These are phyloP conservation scores for Berkeleyomyces rouxiae DNA, from an alignment of 2,329 filamentous ascomycete genomes.

Conservation along the genomic window DNA sequence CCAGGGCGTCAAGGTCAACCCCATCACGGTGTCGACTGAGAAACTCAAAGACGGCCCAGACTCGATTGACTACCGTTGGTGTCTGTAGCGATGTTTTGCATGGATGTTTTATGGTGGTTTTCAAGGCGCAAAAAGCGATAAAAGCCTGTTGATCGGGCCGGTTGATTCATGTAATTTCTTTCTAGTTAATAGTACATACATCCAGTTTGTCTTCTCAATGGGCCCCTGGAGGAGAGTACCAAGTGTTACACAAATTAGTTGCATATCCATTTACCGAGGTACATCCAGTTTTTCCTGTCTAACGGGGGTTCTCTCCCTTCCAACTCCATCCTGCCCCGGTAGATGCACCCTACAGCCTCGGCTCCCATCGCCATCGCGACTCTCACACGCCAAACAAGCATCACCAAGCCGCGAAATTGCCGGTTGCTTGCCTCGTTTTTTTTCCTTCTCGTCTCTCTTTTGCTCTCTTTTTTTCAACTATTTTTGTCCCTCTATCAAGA, in stretches of 20 bases:
- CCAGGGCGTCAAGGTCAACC: constrained; percentile 32
- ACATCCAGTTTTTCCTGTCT: background rate
- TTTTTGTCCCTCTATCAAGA: background rate
- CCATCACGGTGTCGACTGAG: constrained; percentile 32
- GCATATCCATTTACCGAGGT: background rate
- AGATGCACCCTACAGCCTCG: constrained; percentile 3
- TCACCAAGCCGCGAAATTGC: background rate
- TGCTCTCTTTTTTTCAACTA: background rate
- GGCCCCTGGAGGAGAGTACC: too few species aligned
- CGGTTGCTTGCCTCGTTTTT: background rate
- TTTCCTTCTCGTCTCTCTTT: background rate
- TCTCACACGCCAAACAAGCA: background rate
- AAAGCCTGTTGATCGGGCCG: too few species aligned
- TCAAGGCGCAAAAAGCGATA: too few species aligned
- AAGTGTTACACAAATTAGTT: background rate
- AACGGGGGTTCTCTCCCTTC: background rate
- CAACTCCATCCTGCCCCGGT: constrained; percentile 5
- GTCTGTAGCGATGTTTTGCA: constrained; percentile 19
- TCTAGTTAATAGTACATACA: too few species aligned
- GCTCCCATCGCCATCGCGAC: constrained; percentile 6
- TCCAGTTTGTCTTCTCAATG: too few species aligned
- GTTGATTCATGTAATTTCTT: too few species aligned
- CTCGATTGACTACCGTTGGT: constrained; percentile 34
- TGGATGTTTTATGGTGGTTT: background rate
- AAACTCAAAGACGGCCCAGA: constrained; percentile 31